Evolutionary conservation across 495 filamentous ascomycete species (phyloP).

Genomic region (Talaromyces ruber): DNA sequence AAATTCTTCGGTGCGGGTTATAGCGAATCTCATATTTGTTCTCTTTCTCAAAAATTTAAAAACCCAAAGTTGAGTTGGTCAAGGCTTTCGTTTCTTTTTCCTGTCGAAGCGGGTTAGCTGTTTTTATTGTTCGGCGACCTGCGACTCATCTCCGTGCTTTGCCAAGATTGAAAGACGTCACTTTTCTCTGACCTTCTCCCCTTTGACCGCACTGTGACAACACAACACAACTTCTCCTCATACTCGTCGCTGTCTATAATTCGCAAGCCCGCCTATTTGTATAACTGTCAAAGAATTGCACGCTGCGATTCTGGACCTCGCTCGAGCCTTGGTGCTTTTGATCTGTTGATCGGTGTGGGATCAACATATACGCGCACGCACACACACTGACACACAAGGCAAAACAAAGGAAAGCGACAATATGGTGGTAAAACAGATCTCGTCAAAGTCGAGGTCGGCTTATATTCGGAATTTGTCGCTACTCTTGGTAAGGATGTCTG

Average conservation of each 20-base stretch:
- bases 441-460: neutral
- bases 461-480: neutral
- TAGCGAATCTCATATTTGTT: neutral
- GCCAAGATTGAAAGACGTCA: conserved; percentile 2
- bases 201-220: neutral
- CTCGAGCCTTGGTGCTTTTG: too few relatives aligned
- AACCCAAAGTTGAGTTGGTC: neutral
- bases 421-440: neutral
- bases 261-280: neutral
- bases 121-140: neutral
- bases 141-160: neutral
- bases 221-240: neutral
- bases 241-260: neutral
- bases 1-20: too few relatives aligned
- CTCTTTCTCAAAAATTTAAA: too few relatives aligned
- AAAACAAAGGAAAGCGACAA: neutral
- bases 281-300: neutral
- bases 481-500: neutral
- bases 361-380: neutral
- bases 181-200: neutral
- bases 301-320: neutral
- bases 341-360: neutral
- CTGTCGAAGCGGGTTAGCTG: neutral
- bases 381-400: neutral
- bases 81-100: neutral